Conservation (phyloP, 768 basidiomycete genomes). For the Boletus subparvulus region DNA sequence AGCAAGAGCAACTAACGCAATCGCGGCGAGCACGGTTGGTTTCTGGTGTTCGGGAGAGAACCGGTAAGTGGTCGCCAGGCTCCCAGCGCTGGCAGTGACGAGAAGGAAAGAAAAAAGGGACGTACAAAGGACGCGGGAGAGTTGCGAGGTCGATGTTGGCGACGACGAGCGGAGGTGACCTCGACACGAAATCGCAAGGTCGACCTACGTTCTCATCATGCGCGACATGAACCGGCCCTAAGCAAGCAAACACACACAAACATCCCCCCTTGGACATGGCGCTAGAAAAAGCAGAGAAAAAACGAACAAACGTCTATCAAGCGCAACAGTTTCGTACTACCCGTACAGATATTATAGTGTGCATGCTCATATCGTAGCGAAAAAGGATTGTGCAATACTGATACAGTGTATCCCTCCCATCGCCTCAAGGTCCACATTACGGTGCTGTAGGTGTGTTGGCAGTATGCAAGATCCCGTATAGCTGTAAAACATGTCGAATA, state of each 20-base stretch:
- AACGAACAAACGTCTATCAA: neutral
- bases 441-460: constrained; percentile 24
- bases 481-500: constrained; percentile 11
- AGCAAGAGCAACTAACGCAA: constrained; percentile 22
- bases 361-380: constrained; percentile 24
- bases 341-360: constrained; percentile 29
- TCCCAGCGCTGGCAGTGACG: neutral
- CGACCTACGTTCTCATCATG: constrained; percentile 18
- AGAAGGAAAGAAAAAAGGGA: constrained; percentile 2
- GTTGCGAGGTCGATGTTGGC: constrained; percentile 26
- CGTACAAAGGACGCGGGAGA: constrained; percentile 18
- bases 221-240: constrained; percentile 35
- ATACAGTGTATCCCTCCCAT: constrained; percentile 29
- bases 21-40: constrained; percentile 28
- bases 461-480: constrained; percentile 33
- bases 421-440: constrained; percentile 26
- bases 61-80: constrained; percentile 19
- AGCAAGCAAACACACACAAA: constrained; percentile 35
- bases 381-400: constrained; percentile 28
- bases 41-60: constrained; percentile 22
- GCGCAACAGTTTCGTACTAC: constrained; percentile 4
- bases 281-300: neutral
- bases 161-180: constrained; percentile 32
- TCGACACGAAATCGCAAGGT: constrained; percentile 27
- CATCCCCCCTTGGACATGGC: neutral